Evolutionary conservation across 1,284 basidiomycete species (phyloP), one percentile per base, ranked within the genome.

Genomic region (Testicularia cyperi): DNA sequence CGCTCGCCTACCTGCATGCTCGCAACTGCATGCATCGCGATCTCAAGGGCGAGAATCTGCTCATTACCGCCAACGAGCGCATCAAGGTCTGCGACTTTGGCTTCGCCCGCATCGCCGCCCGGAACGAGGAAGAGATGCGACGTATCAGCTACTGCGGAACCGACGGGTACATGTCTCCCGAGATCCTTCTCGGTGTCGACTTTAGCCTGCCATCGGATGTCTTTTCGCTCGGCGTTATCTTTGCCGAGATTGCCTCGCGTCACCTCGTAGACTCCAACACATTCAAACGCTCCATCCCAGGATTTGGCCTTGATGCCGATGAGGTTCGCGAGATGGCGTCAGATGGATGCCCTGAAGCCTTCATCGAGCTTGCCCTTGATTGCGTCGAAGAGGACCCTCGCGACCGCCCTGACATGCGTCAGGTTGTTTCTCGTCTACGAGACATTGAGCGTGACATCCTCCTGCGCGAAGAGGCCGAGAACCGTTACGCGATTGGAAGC

Each of bases 1-100:
- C 92, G 0, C 82, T 97, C n/a, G 91, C 92, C 3, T 98, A 97
- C 77, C 85, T 98, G 5, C 94, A 97, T 70, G 92, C 92, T 6
- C 83, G 94, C 28, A 88, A 90, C 35, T 65, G 56, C 65, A 78
- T 84, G 44, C 83, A 84, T 54, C 79, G 82, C 14, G 94, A 98
- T 78, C 82, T 97, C 62, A 98, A 98, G 78, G 91, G 92, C 29
- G 92, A 96, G 79, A 98, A 98, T 72, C 82, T 96, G n/a, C 84
- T 96, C 25, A 86, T 96, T 27, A 96, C 92, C 0, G 81, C 86
- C 27, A 96, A 97, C 72, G 88, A 91, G 21, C 85, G 94, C 34
- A 82, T 97, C 75, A 98, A 97, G 80, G 86, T 96, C 65, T 94
- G 91, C 26, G 94, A 97, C 75, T 97, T 97, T 78, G 92, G 92